phyloP scores from a whole-genome alignment of 768 basidiomycete genomes.

The Kwoniella bestiolae region DNA sequence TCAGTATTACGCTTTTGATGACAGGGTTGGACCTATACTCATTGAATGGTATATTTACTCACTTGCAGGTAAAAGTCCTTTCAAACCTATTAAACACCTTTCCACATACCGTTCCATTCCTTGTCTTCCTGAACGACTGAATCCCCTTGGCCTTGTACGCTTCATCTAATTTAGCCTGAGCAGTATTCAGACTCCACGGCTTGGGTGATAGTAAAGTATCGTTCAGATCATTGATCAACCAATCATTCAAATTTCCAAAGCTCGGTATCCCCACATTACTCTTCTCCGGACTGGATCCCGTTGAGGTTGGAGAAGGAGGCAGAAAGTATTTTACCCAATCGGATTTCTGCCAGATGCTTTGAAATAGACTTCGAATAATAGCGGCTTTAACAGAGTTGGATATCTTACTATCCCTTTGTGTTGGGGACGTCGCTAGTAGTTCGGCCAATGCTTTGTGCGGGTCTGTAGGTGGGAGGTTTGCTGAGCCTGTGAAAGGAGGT shows the following conservation, averaged over 20 bases:
- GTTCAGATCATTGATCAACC: constrained; percentile 8
- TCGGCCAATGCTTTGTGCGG: constrained; percentile 14
- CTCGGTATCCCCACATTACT: neutral
- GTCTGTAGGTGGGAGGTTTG: constrained; percentile 3
- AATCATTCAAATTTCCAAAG: constrained; percentile 10
- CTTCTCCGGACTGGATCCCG: neutral
- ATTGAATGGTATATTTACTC: constrained; percentile 30
- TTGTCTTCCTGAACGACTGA: constrained; percentile 10
- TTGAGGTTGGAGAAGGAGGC: neutral
- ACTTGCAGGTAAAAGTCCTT: constrained; percentile 54
- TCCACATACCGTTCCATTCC: constrained; percentile 44
- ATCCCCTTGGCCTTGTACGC: constrained; percentile 12
- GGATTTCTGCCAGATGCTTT: constrained; percentile 22
- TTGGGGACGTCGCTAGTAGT: constrained; percentile 4
- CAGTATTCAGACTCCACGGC: constrained; percentile 16
- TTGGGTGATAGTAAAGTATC: neutral
- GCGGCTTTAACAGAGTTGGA: constrained; percentile 15
- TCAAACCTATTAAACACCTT: constrained; percentile 46
- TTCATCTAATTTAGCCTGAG: constrained; percentile 20
- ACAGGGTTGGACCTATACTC: no score
- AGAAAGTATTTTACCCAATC: constrained; percentile 26
- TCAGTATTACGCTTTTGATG: neutral
- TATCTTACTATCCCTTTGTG: constrained; percentile 11
- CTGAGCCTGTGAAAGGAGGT: neutral
- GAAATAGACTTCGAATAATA: constrained; percentile 17